Percentiles rank a stretch among this genome's conserved stretches.
Evolutionary conservation across 495 filamentous ascomycete genomes (phyloP).

Genomic region (Lasiosphaeris hirsuta): DNA sequence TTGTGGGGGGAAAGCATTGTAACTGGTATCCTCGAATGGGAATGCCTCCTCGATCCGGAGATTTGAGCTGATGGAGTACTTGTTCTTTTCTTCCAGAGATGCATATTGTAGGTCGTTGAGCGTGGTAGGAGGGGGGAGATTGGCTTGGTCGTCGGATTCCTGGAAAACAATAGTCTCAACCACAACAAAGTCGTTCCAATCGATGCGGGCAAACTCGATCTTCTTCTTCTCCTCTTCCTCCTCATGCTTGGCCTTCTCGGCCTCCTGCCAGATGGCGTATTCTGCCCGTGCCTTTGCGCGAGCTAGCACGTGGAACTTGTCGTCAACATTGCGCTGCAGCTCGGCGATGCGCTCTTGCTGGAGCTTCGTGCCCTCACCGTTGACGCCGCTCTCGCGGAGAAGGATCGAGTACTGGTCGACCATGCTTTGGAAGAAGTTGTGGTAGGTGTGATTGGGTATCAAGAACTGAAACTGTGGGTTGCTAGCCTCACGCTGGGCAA

Average conservation of each 20-base stretch:
- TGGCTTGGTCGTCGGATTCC: constrained; percentile 79
- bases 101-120: constrained; percentile 88
- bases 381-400: constrained; percentile 64
- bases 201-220: constrained; percentile 83
- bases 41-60: constrained; percentile 94
- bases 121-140: constrained; percentile 84
- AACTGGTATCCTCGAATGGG: constrained; percentile 64
- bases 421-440: constrained; percentile 88
- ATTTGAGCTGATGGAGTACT: constrained; percentile 74
- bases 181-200: constrained; percentile 97
- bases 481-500: constrained; percentile 81
- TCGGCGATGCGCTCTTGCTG: constrained; percentile 69
- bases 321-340: constrained; percentile 69
- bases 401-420: constrained; percentile 94
- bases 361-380: constrained; percentile 61
- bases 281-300: constrained; percentile 81
- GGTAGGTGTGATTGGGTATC: constrained; percentile 88
- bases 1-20: constrained; percentile 34
- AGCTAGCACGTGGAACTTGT: constrained; percentile 76
- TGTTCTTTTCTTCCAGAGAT: constrained; percentile 90
- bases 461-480: constrained; percentile 98
- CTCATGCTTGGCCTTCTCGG: constrained; percentile 84
- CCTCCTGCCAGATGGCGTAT: constrained; percentile 78
- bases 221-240: constrained; percentile 83
- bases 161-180: constrained; percentile 95